These are phyloP conservation scores for Schwanniomyces pseudopolymorphus DNA, from an alignment of 805 yeast species.

Conservation along the genomic window DNA sequence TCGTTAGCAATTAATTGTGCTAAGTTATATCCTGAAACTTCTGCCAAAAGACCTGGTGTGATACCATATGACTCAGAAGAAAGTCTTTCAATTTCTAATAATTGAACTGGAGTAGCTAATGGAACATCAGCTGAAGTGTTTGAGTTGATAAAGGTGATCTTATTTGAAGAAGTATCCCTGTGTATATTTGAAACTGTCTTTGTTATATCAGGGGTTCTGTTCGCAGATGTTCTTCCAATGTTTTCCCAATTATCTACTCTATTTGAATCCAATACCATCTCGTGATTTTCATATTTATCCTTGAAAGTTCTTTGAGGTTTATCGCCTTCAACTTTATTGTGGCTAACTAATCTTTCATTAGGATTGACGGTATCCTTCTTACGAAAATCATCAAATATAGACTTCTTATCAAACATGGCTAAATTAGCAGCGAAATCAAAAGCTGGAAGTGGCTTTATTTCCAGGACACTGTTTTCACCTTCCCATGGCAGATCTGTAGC, in stretches of 20 bases:
- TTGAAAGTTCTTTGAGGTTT: slow-evolving; percentile 21
- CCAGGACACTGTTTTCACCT: slow-evolving; percentile 39
- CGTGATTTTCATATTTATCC: slow-evolving; percentile 64
- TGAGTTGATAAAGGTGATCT: slow-evolving; percentile 15
- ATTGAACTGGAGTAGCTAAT: slow-evolving; percentile 73
- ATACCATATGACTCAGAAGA: slow-evolving; percentile 51
- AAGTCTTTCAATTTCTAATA: slow-evolving; percentile 70
- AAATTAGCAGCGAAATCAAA: slow-evolving; percentile 85
- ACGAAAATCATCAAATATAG: slow-evolving; percentile 76
- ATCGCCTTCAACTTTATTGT: slow-evolving; percentile 50
- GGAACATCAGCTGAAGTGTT: slow-evolving; percentile 42
- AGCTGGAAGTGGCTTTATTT: slow-evolving; percentile 54
- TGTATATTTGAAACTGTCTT: slow-evolving; percentile 5
- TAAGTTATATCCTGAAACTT: slow-evolving; percentile 68
- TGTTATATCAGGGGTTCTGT: slow-evolving; percentile 4
- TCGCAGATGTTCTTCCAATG: slow-evolving; percentile 23
- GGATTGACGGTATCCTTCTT: slow-evolving; percentile 61
- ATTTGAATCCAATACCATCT: slow-evolving; percentile 60
- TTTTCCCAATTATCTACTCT: slow-evolving; percentile 55
- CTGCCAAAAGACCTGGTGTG: slow-evolving; percentile 49
- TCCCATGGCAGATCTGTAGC: slow-evolving; percentile 46
- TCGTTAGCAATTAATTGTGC: slow-evolving; percentile 53
- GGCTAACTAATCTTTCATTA: slow-evolving; percentile 67
- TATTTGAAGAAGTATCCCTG: slow-evolving; percentile 13
- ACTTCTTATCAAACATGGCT: slow-evolving; percentile 75